These are phyloP conservation scores for Immersiella caudata DNA, from an alignment of 495 filamentous ascomycete species.

Conservation along the genomic window DNA sequence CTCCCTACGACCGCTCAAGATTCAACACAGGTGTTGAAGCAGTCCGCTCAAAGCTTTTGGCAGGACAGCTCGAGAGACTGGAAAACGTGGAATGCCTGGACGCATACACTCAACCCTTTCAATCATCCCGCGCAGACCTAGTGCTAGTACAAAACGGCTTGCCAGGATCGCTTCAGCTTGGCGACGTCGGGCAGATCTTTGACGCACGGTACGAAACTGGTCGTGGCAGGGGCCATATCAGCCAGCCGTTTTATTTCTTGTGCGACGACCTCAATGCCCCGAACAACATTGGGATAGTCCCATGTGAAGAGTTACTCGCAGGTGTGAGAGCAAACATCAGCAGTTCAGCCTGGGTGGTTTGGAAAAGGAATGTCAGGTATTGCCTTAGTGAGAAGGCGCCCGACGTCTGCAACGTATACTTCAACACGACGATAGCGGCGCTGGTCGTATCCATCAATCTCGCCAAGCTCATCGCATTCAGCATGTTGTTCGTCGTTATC, in stretches of 20 bases:
- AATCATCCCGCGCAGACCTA: conserved; percentile 29
- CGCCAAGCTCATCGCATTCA: conserved; percentile 37
- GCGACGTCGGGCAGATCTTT: neutral
- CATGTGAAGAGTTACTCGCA: neutral
- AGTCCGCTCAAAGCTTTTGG: neutral
- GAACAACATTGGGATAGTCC: neutral
- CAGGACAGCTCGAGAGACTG: conserved; percentile 26
- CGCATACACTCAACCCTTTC: conserved; percentile 36
- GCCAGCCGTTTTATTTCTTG: no score
- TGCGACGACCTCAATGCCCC: no score
- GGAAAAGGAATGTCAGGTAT: conserved; percentile 33
- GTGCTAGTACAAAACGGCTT: conserved; percentile 16
- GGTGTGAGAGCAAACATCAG: neutral
- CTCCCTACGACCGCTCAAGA: no score
- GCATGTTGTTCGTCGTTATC: conserved; percentile 23
- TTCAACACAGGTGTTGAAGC: no score
- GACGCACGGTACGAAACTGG: neutral
- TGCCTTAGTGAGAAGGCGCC: conserved; percentile 43
- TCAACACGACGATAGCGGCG: conserved; percentile 43
- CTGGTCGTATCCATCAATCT: conserved; percentile 43
- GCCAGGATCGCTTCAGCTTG: neutral
- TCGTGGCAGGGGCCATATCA: no score
- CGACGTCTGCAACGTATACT: conserved; percentile 49
- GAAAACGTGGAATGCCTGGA: conserved; percentile 38
- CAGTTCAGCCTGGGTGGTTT: conserved; percentile 14